phyloP scores from a whole-genome alignment of 208 protist genomes.

The Leishmania lainsoni region DNA sequence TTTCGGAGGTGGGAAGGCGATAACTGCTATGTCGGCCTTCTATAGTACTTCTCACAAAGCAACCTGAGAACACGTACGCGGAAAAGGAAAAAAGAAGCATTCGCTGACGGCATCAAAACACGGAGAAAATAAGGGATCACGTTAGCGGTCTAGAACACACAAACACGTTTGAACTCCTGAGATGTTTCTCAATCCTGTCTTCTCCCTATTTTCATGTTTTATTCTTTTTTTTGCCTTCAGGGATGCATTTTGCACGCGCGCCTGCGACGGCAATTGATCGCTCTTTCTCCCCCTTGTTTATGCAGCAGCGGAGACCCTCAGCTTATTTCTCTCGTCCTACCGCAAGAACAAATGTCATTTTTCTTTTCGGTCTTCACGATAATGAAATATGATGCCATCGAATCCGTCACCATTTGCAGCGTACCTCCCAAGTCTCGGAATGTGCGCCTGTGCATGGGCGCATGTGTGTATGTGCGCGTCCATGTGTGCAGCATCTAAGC shows the following conservation, averaged over 20 bases:
- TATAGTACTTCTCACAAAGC: not conserved
- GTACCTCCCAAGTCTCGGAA: not conserved
- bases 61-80: not conserved
- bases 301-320: not conserved
- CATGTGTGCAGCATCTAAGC: not conserved
- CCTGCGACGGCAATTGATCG: not conserved
- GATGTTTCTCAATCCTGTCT: not conserved
- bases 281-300: not conserved
- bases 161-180: not conserved
- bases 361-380: conserved; percentile 31
- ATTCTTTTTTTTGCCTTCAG: not conserved
- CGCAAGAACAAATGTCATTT: not conserved
- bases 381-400: not conserved
- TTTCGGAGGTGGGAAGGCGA: not conserved
- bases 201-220: not conserved
- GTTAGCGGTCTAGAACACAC: not conserved
- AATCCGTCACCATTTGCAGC: not conserved
- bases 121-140: not conserved
- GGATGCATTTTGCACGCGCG: not conserved
- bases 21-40: not conserved
- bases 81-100: not conserved
- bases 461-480: not conserved
- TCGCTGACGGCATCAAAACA: not conserved
- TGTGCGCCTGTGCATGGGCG: not conserved
- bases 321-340: conserved; percentile 3